Evolutionary conservation across 768 basidiomycete genomes (phyloP), one percentile per base, ranked within the genome.

Genomic region (Stropharia rugosoannulata): DNA sequence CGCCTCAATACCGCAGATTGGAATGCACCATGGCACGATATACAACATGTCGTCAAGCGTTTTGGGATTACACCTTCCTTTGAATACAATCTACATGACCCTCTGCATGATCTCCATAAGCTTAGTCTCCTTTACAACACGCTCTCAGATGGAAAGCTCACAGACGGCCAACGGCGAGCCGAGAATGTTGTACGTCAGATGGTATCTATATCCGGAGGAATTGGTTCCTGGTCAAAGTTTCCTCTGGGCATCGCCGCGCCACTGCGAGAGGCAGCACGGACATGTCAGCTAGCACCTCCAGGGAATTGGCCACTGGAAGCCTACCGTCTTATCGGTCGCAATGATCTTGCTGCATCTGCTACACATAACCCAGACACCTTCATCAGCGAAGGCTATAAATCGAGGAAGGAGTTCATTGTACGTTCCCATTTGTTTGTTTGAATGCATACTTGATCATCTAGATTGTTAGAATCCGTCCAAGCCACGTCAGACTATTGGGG

Each of bases 231-330:
- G 40, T 75, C 81, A 52, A 70, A 72, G 16, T 68, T 94, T 15
- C 85, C 90, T 1, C 66, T 91, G 10, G 90, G 90, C 0, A 75
- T 91, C 27, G 81, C 86, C 1, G 80, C 86, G 0, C 95, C 96
- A 1, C 71, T 98, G 4, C 75, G 87, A 51, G 97, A 98, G 68
- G 91, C 90, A 1, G 77, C 89, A n/a, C 74, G 93, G 57, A 85
- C 87, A 8, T 93, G 92, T 58, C 94, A 96, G 65, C 70, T 89
- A 5, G 80, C 85, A 0, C 91, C 95, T 2, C 84, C 87, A 1
- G 76, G 79, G 4, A 79, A 86, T 58, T 95, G 93, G 93, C 79
- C 86, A 0, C 58, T 80, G n/a, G 75, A 76, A 11, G 81, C 84
- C 12, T 94, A 92, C 68, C 72, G 76, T 5, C 77, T 89, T 3